These are phyloP conservation scores for Casuarina glauca DNA, from an alignment of 306 rosid species.

Conservation along the genomic window DNA sequence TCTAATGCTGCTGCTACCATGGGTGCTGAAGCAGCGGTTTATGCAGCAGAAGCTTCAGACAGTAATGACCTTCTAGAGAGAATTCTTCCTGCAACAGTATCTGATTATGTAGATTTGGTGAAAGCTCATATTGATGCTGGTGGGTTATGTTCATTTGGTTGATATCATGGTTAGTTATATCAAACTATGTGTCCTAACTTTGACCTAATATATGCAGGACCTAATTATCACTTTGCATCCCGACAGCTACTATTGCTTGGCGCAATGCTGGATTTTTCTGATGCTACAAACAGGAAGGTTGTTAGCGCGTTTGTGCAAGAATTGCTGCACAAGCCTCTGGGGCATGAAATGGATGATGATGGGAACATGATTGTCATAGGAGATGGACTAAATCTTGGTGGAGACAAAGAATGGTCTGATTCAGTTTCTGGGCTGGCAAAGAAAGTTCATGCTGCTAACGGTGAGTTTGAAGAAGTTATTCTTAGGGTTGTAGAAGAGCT, in stretches of 20 bases:
- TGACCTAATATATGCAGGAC: constrained; percentile 46
- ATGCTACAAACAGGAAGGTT: constrained; percentile 71
- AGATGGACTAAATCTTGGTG: constrained; percentile 92
- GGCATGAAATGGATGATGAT: constrained; percentile 74
- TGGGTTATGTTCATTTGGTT: constrained; percentile 35
- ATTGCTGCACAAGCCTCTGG: constrained; percentile 77
- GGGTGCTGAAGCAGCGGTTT: constrained; percentile 94
- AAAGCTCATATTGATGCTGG: constrained; percentile 84
- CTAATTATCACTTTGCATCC: constrained; percentile 71
- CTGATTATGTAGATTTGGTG: constrained; percentile 75
- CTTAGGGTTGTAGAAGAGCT: constrained; percentile 69
- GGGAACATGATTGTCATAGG: constrained; percentile 82
- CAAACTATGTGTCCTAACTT: constrained; percentile 14
- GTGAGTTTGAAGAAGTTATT: constrained; percentile 86
- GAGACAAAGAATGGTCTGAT: constrained; percentile 90
- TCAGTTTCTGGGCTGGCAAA: constrained; percentile 69
- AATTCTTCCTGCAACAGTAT: constrained; percentile 75
- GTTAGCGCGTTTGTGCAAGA: constrained; percentile 80
- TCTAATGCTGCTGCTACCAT: constrained; percentile 90
- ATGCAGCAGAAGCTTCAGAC: constrained; percentile 94
- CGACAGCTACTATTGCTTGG: constrained; percentile 91
- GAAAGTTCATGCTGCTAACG: constrained; percentile 77
- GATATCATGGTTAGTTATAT: constrained; percentile 8
- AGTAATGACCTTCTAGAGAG: constrained; percentile 83
- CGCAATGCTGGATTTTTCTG: constrained; percentile 87